Evolutionary conservation across 345 rosid species (phyloP).

Genomic region (Acer saccharum): DNA sequence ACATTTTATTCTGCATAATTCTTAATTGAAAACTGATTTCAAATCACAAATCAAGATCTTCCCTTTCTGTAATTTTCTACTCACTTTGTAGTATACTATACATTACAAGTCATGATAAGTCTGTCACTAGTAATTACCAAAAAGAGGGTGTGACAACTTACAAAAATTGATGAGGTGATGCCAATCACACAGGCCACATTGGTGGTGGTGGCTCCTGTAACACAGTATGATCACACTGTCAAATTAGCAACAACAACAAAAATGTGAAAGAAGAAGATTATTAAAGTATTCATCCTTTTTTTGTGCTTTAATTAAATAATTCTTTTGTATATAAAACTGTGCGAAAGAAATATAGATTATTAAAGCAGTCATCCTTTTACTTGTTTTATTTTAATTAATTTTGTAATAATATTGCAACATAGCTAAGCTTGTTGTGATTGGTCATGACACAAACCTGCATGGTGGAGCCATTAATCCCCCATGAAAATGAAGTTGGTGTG

Average conservation of each 20-base stretch:
- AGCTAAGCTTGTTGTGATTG: not conserved
- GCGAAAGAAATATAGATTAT: not conserved
- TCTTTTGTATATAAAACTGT: conserved; percentile 1
- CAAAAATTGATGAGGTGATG: too few species aligned
- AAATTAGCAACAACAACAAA: not conserved
- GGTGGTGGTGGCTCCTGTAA: too few species aligned
- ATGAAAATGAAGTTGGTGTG: conserved; percentile 4
- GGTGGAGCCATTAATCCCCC: conserved; percentile 5
- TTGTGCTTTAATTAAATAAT: not conserved
- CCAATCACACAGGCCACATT: too few species aligned
- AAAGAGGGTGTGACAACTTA: too few species aligned
- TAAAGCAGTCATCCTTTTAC: not conserved
- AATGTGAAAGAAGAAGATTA: not conserved
- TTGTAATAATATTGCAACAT: not conserved
- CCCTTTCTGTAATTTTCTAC: too few species aligned
- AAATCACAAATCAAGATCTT: too few species aligned
- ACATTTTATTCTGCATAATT: too few species aligned
- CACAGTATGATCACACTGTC: not conserved
- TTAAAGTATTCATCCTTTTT: conserved; percentile 12
- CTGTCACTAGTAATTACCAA: too few species aligned
- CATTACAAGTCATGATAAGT: too few species aligned
- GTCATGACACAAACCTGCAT: not conserved
- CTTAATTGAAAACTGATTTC: too few species aligned
- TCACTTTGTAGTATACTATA: too few species aligned
- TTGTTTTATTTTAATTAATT: not conserved